Base-by-base conservation (phyloP, 495 filamentous ascomycete genomes). In the Acidomyces sp. region DNA sequence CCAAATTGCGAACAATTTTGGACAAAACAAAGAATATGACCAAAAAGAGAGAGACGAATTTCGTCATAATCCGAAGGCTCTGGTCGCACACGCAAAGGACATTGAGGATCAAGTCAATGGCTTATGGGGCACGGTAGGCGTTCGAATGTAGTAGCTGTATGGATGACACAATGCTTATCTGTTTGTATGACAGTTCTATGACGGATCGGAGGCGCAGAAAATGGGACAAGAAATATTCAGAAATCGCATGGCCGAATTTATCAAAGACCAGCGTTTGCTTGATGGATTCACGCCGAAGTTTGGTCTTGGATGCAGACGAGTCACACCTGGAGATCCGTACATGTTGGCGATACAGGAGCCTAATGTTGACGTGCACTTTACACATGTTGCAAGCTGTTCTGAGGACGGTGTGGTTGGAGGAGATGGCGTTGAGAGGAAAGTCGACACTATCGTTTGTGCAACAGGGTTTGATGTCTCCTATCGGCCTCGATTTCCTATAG, bases 71-170 rank as follows among this genome's bases (percentile, higher is more conserved):
- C 59, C 54, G 6, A 51, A 55, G 18, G 39, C 32, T 9, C 45
- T 64, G 1, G 53, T 61, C 1, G 48, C 49, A 1, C 58, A 61
- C 49, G 55, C 56, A 16, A 65, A 62, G 38, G 43, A 59, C 44
- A 52, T 63, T 25, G 62, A 67, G 45, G 46, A 48, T 30, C 48
- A 61, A 38, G 44, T 64, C 18, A 65, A 65, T 39, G 60, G 54
- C 9, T 24, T 61, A 2, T 67, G 58, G 55, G 50, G 49, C n/a
- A 5, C 45, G 0, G n/a, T n/a, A n/a, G n/a, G n/a, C n/a, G n/a
- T n/a, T n/a, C n/a, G n/a, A n/a, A n/a, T n/a, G n/a, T n/a, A n/a
- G n/a, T n/a, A n/a, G n/a, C n/a, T n/a, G n/a, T n/a, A n/a, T n/a
- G n/a, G n/a, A n/a, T n/a, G n/a, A n/a, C n/a, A n/a, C n/a, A n/a